Conservation (phyloP, 148 eudicot genomes). For the Simmondsia chinensis region DNA sequence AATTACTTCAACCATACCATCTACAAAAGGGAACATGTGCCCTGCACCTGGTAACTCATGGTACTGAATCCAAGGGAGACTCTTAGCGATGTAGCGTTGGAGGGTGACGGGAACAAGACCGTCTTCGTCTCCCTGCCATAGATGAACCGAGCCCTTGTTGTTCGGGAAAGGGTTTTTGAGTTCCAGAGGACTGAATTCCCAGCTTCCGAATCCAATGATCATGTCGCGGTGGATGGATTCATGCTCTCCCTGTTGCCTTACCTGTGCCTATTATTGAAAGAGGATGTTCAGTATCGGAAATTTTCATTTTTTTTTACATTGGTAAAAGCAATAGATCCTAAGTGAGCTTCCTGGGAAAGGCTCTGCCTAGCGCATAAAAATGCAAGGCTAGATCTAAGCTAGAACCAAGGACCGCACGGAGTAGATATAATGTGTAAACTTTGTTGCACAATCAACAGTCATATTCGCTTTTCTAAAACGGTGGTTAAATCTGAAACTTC, state of each 20-base stretch:
- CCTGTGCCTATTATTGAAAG: constrained; percentile 18
- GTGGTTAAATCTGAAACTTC: too few species aligned
- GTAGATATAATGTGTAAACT: too few species aligned
- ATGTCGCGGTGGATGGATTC: constrained; percentile 39
- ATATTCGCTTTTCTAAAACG: too few species aligned
- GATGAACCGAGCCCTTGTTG: constrained; percentile 29
- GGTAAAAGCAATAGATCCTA: too few species aligned
- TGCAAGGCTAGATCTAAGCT: too few species aligned
- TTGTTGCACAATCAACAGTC: too few species aligned
- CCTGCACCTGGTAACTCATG: constrained; percentile 34
- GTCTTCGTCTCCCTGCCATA: constrained; percentile 43
- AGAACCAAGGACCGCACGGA: too few species aligned
- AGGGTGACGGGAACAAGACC: constrained; percentile 26
- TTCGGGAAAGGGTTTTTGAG: constrained; percentile 26
- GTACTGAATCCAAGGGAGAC: constrained; percentile 39
- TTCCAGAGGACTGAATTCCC: constrained; percentile 45
- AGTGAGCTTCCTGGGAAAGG: too few species aligned
- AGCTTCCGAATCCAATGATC: constrained; percentile 38
- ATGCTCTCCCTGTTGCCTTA: constrained; percentile 31
- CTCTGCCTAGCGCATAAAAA: too few species aligned
- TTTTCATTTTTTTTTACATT: too few species aligned
- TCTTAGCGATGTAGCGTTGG: constrained; percentile 30
- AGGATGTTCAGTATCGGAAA: not conserved
- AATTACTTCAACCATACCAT: constrained; percentile 16
- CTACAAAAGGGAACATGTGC: constrained; percentile 21